Percentiles rank a stretch among this genome's conserved stretches.
Conservation (phyloP, 371 early-diverging fungal species). For the Apophysomyces ossiformis region DNA sequence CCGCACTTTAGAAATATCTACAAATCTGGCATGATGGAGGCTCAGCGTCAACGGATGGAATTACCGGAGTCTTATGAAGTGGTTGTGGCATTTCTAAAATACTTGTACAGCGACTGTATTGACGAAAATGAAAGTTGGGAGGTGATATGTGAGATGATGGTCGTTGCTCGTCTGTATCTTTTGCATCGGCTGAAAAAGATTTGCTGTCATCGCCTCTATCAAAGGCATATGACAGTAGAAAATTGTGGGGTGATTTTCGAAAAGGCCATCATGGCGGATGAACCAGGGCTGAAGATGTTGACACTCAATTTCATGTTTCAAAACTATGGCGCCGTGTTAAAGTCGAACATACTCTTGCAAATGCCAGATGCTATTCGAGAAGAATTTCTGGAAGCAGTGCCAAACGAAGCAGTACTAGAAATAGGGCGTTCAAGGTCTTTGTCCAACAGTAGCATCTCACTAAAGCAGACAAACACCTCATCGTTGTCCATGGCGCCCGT, state of each 20-base stretch:
- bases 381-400: conserved; percentile 50
- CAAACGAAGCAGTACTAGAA: conserved; percentile 48
- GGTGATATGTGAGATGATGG: conserved; percentile 60
- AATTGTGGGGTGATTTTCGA: conserved; percentile 62
- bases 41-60: conserved; percentile 55
- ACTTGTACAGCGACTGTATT: conserved; percentile 70
- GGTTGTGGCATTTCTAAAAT: conserved; percentile 63
- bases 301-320: conserved; percentile 61
- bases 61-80: conserved; percentile 65
- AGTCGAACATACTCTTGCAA: conserved; percentile 50
- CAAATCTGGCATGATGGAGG: conserved; percentile 71
- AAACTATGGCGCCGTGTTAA: conserved; percentile 58
- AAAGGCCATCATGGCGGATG: conserved; percentile 60
- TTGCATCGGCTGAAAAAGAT: conserved; percentile 64
- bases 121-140: conserved; percentile 50
- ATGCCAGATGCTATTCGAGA: conserved; percentile 43
- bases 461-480: neutral
- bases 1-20: conserved; percentile 70
- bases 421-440: conserved; percentile 26
- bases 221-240: conserved; percentile 52
- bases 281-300: conserved; percentile 56
- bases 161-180: conserved; percentile 69
- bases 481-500: neutral
- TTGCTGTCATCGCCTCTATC: conserved; percentile 57
- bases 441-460: neutral